Evolutionary conservation across 225 moss, liverwort and hornwort genomes (phyloP), one percentile per base, ranked within the genome.

Genomic region (Rhytidiadelphus loreus): DNA sequence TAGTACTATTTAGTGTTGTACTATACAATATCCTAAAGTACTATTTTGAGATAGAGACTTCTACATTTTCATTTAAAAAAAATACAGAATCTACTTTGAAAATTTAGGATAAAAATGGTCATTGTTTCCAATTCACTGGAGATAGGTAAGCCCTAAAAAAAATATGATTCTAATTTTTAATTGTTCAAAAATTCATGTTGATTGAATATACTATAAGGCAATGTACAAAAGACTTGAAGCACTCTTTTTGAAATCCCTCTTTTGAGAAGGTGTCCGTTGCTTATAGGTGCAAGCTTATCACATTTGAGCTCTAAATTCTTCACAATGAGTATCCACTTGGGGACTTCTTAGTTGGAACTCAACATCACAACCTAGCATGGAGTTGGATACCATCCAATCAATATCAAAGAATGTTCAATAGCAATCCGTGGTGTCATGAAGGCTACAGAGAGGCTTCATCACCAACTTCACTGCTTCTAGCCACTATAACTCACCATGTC

Each of bases 381-480:
- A 33, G 1, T 0, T 35, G 5, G 19, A 35, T 0, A 65, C 19
- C 64, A 17, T 63, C 9, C 9, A 18, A 33, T 0, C 0, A 0
- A 8, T 65, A 3, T 65, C 5, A 65, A 65, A 1, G 10, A 65
- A 3, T 65, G 11, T 0, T 1, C 1, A 9, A 64, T 9, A 65
- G 7, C 5, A 65, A 65, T 65, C 35, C 2, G 35, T 0, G 1
- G 2, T 33, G 2, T 33, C 9, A 64, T 64, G 33, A 33, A 17
- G 33, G 33, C 1, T 0, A 1, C 9, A 30, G 5, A 18, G 3
- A 33, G 33, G 64, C 18, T 64, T 18, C 18, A 18, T 64, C 9
- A 9, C 9, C 64, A 18, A 35, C 4, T 1, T 33, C 2, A 16
- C 11, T 0, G 0, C 11, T 0, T 0, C 0, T 19, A 19, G 35